Evolutionary conservation across 148 eudicot species (phyloP), one percentile per base, ranked within the genome.

Genomic region (Arctostaphylos glauca): DNA sequence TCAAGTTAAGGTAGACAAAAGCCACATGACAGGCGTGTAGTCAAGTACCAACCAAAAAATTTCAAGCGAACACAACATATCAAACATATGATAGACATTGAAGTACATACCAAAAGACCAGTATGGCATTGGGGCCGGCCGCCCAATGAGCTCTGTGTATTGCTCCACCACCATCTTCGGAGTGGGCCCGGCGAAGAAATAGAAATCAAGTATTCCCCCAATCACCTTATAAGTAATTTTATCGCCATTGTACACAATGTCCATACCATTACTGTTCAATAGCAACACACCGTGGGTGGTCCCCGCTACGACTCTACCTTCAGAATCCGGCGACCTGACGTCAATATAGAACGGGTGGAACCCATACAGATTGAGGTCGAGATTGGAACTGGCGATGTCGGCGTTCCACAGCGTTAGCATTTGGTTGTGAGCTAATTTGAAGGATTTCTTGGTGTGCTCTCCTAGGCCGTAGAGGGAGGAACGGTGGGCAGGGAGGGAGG

Each of bases 91-190:
- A 31, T 43, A 31, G 72, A 25, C 1, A 67, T 4, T 12, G 72
- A 5, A 31, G 5, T 10, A 79, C 91, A 79, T 81, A 93, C 98
- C 98, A 78, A 95, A 94, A n/a, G 98, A 84, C 98, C 96, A 94
- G 82, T 95, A 95, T 46, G 98, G 98, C 98, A 95, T 92, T 15
- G 96, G 92, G 0, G 98, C 92, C 2, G 98, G 98, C 46, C 92
- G 92, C 0, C 98, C 96, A 48, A 95, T 81, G 9, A 95, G 84
- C 80, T 89, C 87, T 0, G 98, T 94, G 66, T 94, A 94, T 80
- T 94, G 98, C 25, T 94, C 91, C 71, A 92, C 78, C 54, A 94
- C 96, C 55, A 75, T 56, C 18, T 70, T 80, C 2, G 95, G 94
- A 12, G 82, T 80, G 0, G 96, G 94, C n/a, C 98, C 98, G 1